Evolutionary conservation across 2,329 filamentous ascomycete species (phyloP), one percentile per base, ranked within the genome.

Genomic region (Colletotrichum sp.): DNA sequence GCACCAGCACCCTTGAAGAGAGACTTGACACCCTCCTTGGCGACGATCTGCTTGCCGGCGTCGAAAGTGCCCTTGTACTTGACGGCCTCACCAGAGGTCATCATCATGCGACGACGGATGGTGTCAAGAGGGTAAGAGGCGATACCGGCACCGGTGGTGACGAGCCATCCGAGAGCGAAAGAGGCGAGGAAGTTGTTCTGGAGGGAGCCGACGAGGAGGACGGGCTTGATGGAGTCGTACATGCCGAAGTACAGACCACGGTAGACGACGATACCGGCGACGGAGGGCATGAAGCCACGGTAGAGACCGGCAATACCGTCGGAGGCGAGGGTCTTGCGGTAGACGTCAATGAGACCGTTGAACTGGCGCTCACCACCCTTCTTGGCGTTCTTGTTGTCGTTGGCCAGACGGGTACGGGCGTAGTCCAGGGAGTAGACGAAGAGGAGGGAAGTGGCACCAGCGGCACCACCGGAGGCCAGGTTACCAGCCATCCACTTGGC

Each of bases 401-500:
- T 99, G 95, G 97, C 97, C 84, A 99, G 96, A 98, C 97, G 97
- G 86, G 97, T 99, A 98, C 97, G 97, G 90, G 97, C 97, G 91
- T 99, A 99, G 91, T 99, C 97, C 87, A 99, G 95, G 80, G 97
- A 99, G 96, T 99, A 99, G 93, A 99, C 97, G 94, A 99, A 99
- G 85, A 99, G 93, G 85, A 99, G 96, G 82, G 97, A 99, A 87
- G 97, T 99, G 91, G 97, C 97, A 98, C 97, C 97, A 88, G 97
- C 97, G 88, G 95, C 96, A 98, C 97, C 97, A 95, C 97, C 97
- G 85, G 97, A 99, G 87, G 97, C 97, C 90, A 99, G 92, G 95
- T 99, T 99, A 93, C 97, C 97, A 82, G 92, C 92, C 97, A 99
- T 99, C 97, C 97, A 99, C 94, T 96, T 96, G 87, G 90, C 92